Conservation (phyloP, 495 filamentous ascomycete species). For the Hyaloscypha finlandica region DNA sequence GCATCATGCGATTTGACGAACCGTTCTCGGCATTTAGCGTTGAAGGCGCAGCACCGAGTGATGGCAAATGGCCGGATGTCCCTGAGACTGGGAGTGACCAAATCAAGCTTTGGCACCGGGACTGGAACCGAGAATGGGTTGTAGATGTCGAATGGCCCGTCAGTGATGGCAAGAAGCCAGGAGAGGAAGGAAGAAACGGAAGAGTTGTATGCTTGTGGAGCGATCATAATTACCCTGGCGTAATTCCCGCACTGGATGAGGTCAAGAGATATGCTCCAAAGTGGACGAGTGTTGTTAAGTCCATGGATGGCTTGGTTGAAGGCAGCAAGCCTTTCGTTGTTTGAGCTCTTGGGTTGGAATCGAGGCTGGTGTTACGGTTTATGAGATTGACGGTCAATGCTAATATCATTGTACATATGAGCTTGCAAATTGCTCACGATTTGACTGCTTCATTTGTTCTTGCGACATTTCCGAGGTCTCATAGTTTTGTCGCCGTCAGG, state of each 20-base stretch:
- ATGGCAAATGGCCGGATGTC: slow-evolving; percentile 59
- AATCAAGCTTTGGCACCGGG: slow-evolving; percentile 68
- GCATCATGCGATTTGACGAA: slow-evolving; percentile 63
- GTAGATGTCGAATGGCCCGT: slow-evolving; percentile 71
- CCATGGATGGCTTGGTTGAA: slow-evolving; percentile 79
- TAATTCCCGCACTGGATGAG: slow-evolving; percentile 88
- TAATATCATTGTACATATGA: neutral
- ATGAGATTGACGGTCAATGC: neutral
- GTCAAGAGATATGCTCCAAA: slow-evolving; percentile 68
- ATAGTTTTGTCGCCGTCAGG: no score
- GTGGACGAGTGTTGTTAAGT: slow-evolving; percentile 78
- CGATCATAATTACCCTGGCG: slow-evolving; percentile 70
- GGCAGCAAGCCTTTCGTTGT: slow-evolving; percentile 62
- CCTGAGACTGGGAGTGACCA: slow-evolving; percentile 43
- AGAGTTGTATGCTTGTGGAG: slow-evolving; percentile 83
- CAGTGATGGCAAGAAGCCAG: slow-evolving; percentile 20
- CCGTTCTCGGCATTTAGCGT: slow-evolving; percentile 65
- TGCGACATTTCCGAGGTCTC: no score
- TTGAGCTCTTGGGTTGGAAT: slow-evolving; percentile 58
- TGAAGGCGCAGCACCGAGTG: slow-evolving; percentile 49
- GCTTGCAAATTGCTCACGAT: no score
- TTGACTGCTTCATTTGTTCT: no score
- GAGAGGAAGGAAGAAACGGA: slow-evolving; percentile 57
- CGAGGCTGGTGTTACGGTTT: neutral
- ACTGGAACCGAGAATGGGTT: slow-evolving; percentile 73